Base-by-base conservation (phyloP, 1,284 basidiomycete species). In the Naganishia albida region DNA sequence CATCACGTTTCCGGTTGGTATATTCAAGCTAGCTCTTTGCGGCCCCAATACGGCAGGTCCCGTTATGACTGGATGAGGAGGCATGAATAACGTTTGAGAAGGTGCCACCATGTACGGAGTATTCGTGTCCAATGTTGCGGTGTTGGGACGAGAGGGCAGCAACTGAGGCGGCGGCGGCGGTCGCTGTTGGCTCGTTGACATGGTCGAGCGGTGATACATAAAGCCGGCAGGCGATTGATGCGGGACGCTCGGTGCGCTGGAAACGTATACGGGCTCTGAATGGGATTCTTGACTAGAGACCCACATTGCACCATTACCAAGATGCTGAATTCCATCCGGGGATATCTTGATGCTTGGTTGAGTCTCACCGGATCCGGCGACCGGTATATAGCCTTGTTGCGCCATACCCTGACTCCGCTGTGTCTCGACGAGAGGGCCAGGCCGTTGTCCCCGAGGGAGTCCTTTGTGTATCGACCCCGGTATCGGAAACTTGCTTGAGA, bases 201-300 rank as follows among this genome's bases (percentile, higher is more conserved):
- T 40, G 18, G 15, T 23, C 18, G 23, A 39, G 4, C 57, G 57
- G 49, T 60, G 57, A 25, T 60, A 46, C 34, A 60, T 40, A 10
- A 60, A 60, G 6, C 34, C 57, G 13, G 16, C 56, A 28, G 48
- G 38, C 43, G 30, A 30, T n/a, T 23, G 30, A 4, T 60, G 46
- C 8, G 28, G 0, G 40, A 38, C 8, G 12, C 34, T 16, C 15
- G n/a, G 10, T 10, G 20, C 20, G 15, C 43, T 25, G 7, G 42
- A 28, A 13, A 60, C 25, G 10, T 49, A 50, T 2, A 48, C 57
- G 2, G 28, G 57, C 6, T 13, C 20, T 26, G 34, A 13, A 13
- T 39, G 25, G 10, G 34, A 10, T n/a, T 16, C 20, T 26, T 60
- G 46, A 28, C 30, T 30, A 39, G 43, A 30, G 23, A 44, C 42